Conservation (phyloP, 306 rosid species). For the Quercus bicolor region DNA sequence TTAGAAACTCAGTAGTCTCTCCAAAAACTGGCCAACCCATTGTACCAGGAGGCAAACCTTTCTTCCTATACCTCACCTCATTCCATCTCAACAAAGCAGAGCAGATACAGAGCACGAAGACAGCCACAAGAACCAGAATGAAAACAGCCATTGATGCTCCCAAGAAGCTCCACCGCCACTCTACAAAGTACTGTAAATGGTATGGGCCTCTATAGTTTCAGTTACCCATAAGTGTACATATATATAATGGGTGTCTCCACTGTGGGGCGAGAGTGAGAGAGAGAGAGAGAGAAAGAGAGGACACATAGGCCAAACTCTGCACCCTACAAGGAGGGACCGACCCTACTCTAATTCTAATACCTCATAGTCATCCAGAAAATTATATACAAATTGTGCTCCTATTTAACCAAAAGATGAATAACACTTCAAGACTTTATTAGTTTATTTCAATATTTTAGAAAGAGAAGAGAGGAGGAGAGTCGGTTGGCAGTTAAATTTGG, state of each 20-base stretch:
- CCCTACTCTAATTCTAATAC: constrained; percentile 46
- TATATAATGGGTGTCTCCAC: constrained; percentile 59
- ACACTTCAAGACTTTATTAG: constrained; percentile 16
- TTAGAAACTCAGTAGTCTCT: constrained; percentile 93
- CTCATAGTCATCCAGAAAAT: constrained; percentile 10
- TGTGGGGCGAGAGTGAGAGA: constrained; percentile 15
- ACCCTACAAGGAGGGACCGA: constrained; percentile 54
- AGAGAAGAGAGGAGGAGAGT: constrained; percentile 24
- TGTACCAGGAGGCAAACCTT: constrained; percentile 94
- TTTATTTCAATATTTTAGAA: constrained; percentile 19
- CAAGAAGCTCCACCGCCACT: constrained; percentile 29
- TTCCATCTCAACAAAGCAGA: constrained; percentile 91
- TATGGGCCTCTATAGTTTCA: constrained; percentile 31
- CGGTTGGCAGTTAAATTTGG: constrained; percentile 37
- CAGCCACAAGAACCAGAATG: constrained; percentile 31
- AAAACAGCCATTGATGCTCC: constrained; percentile 70
- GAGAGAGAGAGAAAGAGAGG: constrained; percentile 11
- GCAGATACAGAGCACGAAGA: constrained; percentile 72
- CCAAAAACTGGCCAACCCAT: constrained; percentile 99
- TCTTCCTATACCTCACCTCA: constrained; percentile 68
- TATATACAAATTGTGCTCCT: constrained; percentile 13
- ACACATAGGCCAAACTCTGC: constrained; percentile 50
- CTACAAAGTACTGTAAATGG: constrained; percentile 28
- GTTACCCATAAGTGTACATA: constrained; percentile 37
- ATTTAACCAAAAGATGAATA: neutral